Base-by-base conservation (phyloP, 2,329 filamentous ascomycete species). In the Sporothrix humicola region DNA sequence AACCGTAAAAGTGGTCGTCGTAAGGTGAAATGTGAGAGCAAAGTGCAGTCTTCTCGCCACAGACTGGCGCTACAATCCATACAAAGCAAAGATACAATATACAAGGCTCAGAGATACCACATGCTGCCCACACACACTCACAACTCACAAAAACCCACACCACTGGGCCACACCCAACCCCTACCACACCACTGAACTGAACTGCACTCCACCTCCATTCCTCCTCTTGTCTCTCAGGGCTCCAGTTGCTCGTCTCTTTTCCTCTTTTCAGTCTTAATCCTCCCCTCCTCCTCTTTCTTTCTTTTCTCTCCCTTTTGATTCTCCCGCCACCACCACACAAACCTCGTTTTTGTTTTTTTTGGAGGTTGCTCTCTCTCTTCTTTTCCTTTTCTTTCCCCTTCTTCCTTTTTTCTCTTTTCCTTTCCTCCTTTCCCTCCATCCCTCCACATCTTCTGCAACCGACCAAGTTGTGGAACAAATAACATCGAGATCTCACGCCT, bases 201-300 rank as follows among this genome's bases (percentile, higher is more conserved):
- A 26, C 23, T 26, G 23, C 23, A 58, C 52, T 58, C 65, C 66
- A 37, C 48, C 66, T 42, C 66, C 48, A 58, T 71, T 59, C 54
- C 54, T 61, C 54, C 69, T 15, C 42, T 26, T 20, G 46, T 52
- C 26, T 69, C 63, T 31, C 44, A 48, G 20, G n/a, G 10, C 52
- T 26, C 20, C 13, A 9, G 10, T 56, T 26, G 7, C 46, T 52
- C 44, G 17, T 72, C 54, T 61, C 58, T 68, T 63, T 61, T 59
- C 42, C 58, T 66, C 20, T 56, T 65, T 72, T 37, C 42, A 66
- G 26, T 69, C 48, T 69, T 69, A 54, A 69, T 15, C 26, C 66
- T 42, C 48, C 17, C 66, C 48, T 52, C 20, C 42, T 37, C 23
- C 52, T 56, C 52, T 23, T 56, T 46, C 23, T n/a, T 44, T 44